Percentiles rank a stretch among this genome's conserved stretches.
phyloP scores from a whole-genome alignment of 1,284 basidiomycete genomes.

The Anthracocystis panici-leucophaei region DNA sequence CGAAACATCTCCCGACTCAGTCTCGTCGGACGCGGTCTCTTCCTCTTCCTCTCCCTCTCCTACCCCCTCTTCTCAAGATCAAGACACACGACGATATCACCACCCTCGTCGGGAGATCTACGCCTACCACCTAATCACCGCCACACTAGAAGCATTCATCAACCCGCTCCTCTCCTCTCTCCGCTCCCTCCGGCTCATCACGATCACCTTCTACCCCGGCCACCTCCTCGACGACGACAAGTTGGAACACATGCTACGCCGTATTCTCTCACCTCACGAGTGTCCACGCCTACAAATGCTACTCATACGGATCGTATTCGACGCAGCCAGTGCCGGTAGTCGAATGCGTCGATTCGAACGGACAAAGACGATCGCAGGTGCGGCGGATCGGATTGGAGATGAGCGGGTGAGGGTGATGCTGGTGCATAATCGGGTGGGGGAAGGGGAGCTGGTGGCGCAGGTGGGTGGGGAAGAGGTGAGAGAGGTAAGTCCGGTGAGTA shows the following conservation, averaged over 20 bases:
- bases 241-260: constrained; percentile 50
- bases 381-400: constrained; percentile 44
- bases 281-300: constrained; percentile 29
- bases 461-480: not conserved
- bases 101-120: constrained; percentile 33
- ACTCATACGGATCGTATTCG: constrained; percentile 41
- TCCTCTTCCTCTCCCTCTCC: not conserved
- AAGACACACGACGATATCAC: not conserved
- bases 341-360: constrained; percentile 43
- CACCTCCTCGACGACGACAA: constrained; percentile 54
- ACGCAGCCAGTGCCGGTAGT: constrained; percentile 31
- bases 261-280: constrained; percentile 34
- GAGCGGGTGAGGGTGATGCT: constrained; percentile 41
- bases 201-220: constrained; percentile 50
- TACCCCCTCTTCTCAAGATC: too few species aligned
- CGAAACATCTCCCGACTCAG: not conserved
- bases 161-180: constrained; percentile 34
- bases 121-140: constrained; percentile 49
- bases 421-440: constrained; percentile 22
- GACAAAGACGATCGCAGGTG: constrained; percentile 52
- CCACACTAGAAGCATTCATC: constrained; percentile 50
- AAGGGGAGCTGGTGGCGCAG: constrained; percentile 19
- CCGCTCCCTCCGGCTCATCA: constrained; percentile 41
- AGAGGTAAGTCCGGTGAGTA: constrained; percentile 15
- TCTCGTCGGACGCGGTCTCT: not conserved